phyloP scores from a whole-genome alignment of 768 basidiomycete species.

The Melanogaster broomeanus region DNA sequence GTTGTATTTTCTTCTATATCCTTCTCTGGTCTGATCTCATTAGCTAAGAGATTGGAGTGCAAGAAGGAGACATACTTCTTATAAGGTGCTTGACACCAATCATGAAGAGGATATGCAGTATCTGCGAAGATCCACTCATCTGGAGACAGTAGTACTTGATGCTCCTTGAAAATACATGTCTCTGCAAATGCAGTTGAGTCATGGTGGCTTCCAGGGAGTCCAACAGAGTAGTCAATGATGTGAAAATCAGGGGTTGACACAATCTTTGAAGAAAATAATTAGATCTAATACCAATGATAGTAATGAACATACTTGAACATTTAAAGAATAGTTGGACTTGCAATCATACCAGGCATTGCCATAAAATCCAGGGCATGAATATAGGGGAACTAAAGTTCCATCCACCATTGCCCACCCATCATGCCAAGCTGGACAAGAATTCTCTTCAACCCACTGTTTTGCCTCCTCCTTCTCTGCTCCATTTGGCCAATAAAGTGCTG shows the following conservation, averaged over 20 bases:
- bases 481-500: slow-evolving; percentile 19
- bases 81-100: slow-evolving; percentile 32
- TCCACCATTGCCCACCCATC: slow-evolving; percentile 41
- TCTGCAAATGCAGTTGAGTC: slow-evolving; percentile 34
- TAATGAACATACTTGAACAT: slow-evolving; percentile 16
- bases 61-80: slow-evolving; percentile 17
- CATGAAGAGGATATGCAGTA: slow-evolving; percentile 38
- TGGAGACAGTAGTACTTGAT: not conserved
- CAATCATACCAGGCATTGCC: slow-evolving; percentile 37
- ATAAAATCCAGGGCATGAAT: slow-evolving; percentile 28
- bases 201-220: slow-evolving; percentile 37
- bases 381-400: slow-evolving; percentile 40
- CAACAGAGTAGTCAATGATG: slow-evolving; percentile 38
- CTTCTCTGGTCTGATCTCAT: not conserved
- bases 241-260: slow-evolving; percentile 31
- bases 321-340: slow-evolving; percentile 31
- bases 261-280: slow-evolving; percentile 9
- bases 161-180: slow-evolving; percentile 15
- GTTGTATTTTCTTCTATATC: slow-evolving; percentile 1
- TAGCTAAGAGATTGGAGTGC: too few species aligned
- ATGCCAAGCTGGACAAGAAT: slow-evolving; percentile 38
- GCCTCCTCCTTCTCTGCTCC: slow-evolving; percentile 36
- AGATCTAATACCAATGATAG: not conserved
- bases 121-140: slow-evolving; percentile 40
- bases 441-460: slow-evolving; percentile 37